Conservation (phyloP, 2,329 filamentous ascomycete species). For the Aspergillus sojae region DNA sequence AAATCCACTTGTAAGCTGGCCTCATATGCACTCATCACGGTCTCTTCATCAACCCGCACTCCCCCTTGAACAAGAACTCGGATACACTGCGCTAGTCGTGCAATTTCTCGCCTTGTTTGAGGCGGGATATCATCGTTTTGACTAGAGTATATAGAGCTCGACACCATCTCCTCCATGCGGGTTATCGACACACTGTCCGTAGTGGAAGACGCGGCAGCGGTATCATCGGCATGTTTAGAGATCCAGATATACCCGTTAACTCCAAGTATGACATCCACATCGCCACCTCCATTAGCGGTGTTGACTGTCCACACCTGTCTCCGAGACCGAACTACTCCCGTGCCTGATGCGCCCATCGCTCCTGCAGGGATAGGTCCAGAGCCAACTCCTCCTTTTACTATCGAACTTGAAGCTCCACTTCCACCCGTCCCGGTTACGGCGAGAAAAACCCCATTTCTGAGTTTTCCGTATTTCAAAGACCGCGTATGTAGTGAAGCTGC, state of each 20-base stretch:
- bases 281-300: conserved; percentile 50
- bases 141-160: conserved; percentile 85
- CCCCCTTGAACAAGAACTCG: conserved; percentile 80
- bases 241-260: conserved; percentile 99
- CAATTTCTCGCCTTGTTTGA: conserved; percentile 83
- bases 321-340: conserved; percentile 74
- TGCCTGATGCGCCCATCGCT: conserved; percentile 65
- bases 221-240: conserved; percentile 72
- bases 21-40: conserved; percentile 78
- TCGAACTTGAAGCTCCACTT: conserved; percentile 52
- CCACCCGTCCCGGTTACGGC: conserved; percentile 79
- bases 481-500: conserved; percentile 87
- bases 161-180: conserved; percentile 83
- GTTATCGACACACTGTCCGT: conserved; percentile 67
- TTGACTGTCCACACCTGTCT: conserved; percentile 83
- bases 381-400: conserved; percentile 34
- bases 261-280: conserved; percentile 83
- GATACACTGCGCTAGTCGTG: conserved; percentile 78
- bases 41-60: conserved; percentile 85
- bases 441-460: conserved; percentile 89
- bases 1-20: conserved; percentile 72
- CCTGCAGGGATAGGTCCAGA: conserved; percentile 54
- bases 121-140: conserved; percentile 85
- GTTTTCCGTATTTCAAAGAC: conserved; percentile 89
- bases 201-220: conserved; percentile 44